Evolutionary conservation across 305 asterid species (phyloP).

Genomic region (Petunia hybrid): DNA sequence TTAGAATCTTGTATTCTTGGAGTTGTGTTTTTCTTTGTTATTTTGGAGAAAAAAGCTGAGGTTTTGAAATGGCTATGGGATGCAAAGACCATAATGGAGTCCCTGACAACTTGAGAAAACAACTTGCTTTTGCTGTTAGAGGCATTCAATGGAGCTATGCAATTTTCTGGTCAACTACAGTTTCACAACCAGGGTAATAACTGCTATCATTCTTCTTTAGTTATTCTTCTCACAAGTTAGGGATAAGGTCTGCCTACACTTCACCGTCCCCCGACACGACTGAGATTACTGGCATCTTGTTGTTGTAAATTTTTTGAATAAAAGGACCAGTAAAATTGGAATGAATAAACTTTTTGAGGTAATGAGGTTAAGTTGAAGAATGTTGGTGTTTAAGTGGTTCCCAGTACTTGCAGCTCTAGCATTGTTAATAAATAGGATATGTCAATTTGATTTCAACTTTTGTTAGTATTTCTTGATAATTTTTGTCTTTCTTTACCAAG

Average conservation of each 20-base stretch:
- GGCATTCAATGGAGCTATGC: slow-evolving; percentile 95
- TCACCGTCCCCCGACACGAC: no score
- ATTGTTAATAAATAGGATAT: no score
- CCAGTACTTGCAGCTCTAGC: neutral
- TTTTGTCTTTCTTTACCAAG: neutral
- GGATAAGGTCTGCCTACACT: no score
- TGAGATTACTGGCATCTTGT: no score
- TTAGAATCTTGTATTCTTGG: neutral
- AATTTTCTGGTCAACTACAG: slow-evolving; percentile 83
- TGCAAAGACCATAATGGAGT: slow-evolving; percentile 50
- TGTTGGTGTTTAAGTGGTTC: neutral
- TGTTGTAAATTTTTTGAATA: neutral
- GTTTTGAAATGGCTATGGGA: slow-evolving; percentile 55
- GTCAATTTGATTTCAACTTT: neutral
- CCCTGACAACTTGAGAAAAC: slow-evolving; percentile 60
- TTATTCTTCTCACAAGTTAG: neutral
- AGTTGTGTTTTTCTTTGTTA: neutral
- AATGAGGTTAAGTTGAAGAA: slow-evolving; percentile 23
- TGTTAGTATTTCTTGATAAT: neutral
- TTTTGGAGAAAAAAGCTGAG: neutral
- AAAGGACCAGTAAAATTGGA: slow-evolving; percentile 16
- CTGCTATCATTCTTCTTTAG: slow-evolving; percentile 33
- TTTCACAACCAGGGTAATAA: slow-evolving; percentile 70
- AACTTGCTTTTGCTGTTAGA: slow-evolving; percentile 83
- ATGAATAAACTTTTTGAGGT: neutral